Evolutionary conservation across 2,329 filamentous ascomycete genomes (phyloP).

Genomic region (Biscogniauxia mediterranea): DNA sequence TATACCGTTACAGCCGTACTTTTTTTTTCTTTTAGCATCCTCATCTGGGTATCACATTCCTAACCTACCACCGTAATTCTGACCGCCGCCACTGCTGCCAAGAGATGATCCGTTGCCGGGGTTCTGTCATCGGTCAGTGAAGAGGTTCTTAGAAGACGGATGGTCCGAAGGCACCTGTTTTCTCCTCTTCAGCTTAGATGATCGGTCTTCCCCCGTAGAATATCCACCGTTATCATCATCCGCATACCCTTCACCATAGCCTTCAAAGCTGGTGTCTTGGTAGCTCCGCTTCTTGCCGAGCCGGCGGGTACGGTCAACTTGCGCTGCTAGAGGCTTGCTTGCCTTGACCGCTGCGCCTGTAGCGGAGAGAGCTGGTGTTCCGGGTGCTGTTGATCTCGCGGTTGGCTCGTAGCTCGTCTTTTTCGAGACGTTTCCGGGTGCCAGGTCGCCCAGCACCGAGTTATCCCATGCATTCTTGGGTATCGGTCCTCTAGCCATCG

Average conservation of each 20-base stretch:
- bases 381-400: slow-evolving; percentile 50
- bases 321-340: slow-evolving; percentile 38
- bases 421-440: slow-evolving; percentile 39
- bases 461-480: slow-evolving; percentile 55
- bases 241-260: slow-evolving; percentile 69
- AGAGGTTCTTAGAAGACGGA: slow-evolving; percentile 30
- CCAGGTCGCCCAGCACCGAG: slow-evolving; percentile 57
- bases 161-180: slow-evolving; percentile 56
- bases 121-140: slow-evolving; percentile 48
- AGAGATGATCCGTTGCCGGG: slow-evolving; percentile 43
- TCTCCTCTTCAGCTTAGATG: slow-evolving; percentile 56
- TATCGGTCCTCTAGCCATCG: slow-evolving; percentile 57
- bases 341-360: slow-evolving; percentile 30
- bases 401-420: slow-evolving; percentile 40
- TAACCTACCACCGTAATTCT: slow-evolving; percentile 58
- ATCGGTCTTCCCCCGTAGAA: slow-evolving; percentile 65
- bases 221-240: slow-evolving; percentile 70
- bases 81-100: slow-evolving; percentile 37
- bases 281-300: slow-evolving; percentile 73
- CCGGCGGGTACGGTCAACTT: slow-evolving; percentile 59
- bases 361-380: slow-evolving; percentile 46
- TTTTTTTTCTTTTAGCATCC: slow-evolving; percentile 12
- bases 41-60: slow-evolving; percentile 49
- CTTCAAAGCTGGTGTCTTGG: slow-evolving; percentile 70
- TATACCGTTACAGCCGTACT: slow-evolving; percentile 18